Conservation (phyloP, 2,329 filamentous ascomycete species). For the Penicillium sclerotiorum region DNA sequence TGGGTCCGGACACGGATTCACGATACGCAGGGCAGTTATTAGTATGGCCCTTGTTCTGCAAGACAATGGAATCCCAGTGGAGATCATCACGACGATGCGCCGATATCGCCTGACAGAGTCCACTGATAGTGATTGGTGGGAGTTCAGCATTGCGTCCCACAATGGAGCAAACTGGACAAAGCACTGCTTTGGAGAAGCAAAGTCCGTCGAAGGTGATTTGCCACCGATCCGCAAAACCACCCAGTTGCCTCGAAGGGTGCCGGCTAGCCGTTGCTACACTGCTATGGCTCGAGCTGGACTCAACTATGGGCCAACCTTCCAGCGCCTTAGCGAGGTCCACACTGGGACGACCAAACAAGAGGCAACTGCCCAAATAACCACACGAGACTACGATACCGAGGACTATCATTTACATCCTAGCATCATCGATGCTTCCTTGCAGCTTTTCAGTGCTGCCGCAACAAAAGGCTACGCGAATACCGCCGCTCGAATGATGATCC, state of each 20-base stretch:
- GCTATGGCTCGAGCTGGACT: constrained; percentile 17
- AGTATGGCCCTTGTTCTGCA: constrained; percentile 1
- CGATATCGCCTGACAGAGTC: constrained; percentile 15
- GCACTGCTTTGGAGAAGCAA: constrained; percentile 29
- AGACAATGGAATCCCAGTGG: constrained; percentile 27
- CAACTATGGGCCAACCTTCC: constrained; percentile 18
- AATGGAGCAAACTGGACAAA: constrained; percentile 25
- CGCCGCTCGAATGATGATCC: constrained; percentile 22
- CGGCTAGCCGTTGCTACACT: constrained; percentile 14
- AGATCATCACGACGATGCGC: constrained; percentile 23
- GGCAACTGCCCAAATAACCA: constrained; percentile 8
- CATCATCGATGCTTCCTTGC: constrained; percentile 23
- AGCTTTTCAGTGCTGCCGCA: constrained; percentile 25
- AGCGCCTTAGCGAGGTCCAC: constrained; percentile 11
- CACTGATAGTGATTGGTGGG: constrained; percentile 26
- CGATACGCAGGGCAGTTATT: background rate
- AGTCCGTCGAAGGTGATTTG: background rate
- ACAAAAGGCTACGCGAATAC: constrained; percentile 19
- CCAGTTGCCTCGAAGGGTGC: constrained; percentile 17
- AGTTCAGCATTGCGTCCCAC: constrained; percentile 29
- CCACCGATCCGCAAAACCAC: background rate
- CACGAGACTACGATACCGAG: background rate
- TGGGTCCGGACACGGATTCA: background rate
- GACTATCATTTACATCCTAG: constrained; percentile 26
- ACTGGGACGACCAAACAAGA: constrained; percentile 7